Base-by-base conservation (phyloP, 768 basidiomycete genomes). In the Tricholoma matsutake region DNA sequence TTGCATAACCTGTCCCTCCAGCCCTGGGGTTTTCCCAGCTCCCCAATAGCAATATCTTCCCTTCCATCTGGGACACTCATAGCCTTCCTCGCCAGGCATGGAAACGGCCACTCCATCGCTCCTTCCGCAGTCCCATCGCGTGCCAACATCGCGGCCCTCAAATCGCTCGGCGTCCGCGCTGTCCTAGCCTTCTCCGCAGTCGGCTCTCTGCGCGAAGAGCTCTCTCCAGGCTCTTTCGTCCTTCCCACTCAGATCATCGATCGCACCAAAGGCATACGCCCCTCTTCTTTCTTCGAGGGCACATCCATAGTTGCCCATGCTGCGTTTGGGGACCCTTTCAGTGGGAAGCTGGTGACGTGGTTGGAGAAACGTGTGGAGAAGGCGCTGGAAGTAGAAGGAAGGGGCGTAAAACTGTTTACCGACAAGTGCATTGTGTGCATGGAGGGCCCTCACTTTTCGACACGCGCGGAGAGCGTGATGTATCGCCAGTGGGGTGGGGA, bases 381-480 rank as follows among this genome's bases (percentile, higher is more conserved):
- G 62, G 92, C 85, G 35, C 73, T 96, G 57, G 82, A 77, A 6
- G 76, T 76, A 29, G 81, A 86, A 35, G 88, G 86, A 1, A 73
- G 79, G 9, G 82, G 80, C 1, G 85, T 88, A 37, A 77, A 84
- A 74, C 73, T 98, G 58, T 92, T 94, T 73, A 86, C 83, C 56
- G 89, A 85, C 29, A 94, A 89, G 80, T 89, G 87, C 18, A 85
- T 98, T 60, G 89, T 98, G 53, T 95, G 93, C 71, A 98, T 98
- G 94, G 95, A 98, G 71, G 96, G 96, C 54, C 92, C 92, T 32
- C 94, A 95, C 75, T 99, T 99, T 80, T 96, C 94, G 58, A 99
- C 96, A n/a, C 79, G 96, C 37, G 96, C 96, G 16, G 96, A 99
- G 83, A 95, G 92, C 69, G 68, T 83, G 68, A 94, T 97, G 95